A percentile compares a stretch with the other conserved stretches of the same genome.
Conservation (phyloP, 805 yeast species). For the Wickerhamomyces queroliae region DNA sequence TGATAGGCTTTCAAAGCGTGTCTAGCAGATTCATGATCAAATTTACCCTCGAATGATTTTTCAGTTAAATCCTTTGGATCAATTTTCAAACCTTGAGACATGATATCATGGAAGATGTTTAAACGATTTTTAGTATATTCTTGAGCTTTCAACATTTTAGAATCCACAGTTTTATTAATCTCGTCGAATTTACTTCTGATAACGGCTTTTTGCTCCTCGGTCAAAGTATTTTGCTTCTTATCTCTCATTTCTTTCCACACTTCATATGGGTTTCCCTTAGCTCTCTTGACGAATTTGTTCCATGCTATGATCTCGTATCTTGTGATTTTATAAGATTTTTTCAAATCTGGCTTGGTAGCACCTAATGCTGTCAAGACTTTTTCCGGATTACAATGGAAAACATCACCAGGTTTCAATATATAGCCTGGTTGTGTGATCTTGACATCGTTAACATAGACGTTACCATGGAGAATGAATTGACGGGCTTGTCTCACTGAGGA, state of each 20-base stretch:
- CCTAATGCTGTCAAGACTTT: conserved; percentile 85
- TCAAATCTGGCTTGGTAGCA: conserved; percentile 70
- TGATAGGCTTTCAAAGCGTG: neutral
- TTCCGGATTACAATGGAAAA: conserved; percentile 80
- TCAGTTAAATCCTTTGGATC: conserved; percentile 8
- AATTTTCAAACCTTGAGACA: conserved; percentile 11
- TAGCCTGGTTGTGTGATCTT: conserved; percentile 73
- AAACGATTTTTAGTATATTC: conserved; percentile 14
- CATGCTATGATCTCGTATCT: conserved; percentile 66
- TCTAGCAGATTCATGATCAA: neutral
- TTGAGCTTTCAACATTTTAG: conserved; percentile 17
- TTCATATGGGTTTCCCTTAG: conserved; percentile 37
- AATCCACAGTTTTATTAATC: conserved; percentile 13
- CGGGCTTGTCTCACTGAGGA: conserved; percentile 92
- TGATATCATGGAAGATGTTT: conserved; percentile 10
- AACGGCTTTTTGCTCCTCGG: conserved; percentile 13
- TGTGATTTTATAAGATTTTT: conserved; percentile 63
- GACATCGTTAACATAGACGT: conserved; percentile 83
- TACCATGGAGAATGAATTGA: conserved; percentile 73
- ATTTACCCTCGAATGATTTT: conserved; percentile 10
- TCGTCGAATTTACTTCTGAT: conserved; percentile 10
- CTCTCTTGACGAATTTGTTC: conserved; percentile 66
- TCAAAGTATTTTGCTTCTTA: conserved; percentile 28
- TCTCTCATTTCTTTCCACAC: conserved; percentile 27
- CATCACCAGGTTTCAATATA: conserved; percentile 76